Base-by-base conservation (phyloP, 805 yeast species). In the Zygosaccharomyces bisporus region DNA sequence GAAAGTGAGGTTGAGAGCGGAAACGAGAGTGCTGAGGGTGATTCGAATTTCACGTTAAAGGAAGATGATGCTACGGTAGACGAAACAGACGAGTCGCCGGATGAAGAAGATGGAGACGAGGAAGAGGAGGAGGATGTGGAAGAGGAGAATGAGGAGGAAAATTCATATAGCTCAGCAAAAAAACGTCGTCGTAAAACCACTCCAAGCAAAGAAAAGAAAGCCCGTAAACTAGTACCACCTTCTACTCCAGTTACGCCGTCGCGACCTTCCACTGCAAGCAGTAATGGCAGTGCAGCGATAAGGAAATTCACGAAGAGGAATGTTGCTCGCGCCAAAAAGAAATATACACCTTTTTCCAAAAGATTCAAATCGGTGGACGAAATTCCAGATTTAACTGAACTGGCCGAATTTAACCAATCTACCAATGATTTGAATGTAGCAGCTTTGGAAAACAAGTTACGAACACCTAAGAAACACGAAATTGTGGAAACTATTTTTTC, bases 401-500 rank as follows among this genome's bases (percentile, higher is more conserved):
- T 56, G 4, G 56, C 58, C 5, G 61, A 56, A 25, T 60, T 63
- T 34, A 55, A 64, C 36, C 54, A 54, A 39, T 40, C 49, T 4
- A 46, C 45, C 30, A 45, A 49, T 14, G 55, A 54, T 34, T n/a
- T 51, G 25, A 53, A 56, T 14, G 48, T 55, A 10, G 54, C 57
- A 5, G 55, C 55, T 8, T 38, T 62, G 20, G 63, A 62, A 44
- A 51, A 55, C 20, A 56, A 52, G 44, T 34, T 69, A 12, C 65
- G 66, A 34, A 74, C 77, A 0, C 71, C 70, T 27, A 61, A 67
- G 38, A 60, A 64, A 23, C 59, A 72, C 31, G 71, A 57, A 17
- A 53, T 57, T 12, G 62, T 59, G 4, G 67, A 63, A 34, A 64
- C 67, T 3, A 60, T 63, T 38, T 64, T 60, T 41, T 61, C 69